Conservation (phyloP, 2,329 filamentous ascomycete genomes). For the Sodiomyces alkalinus region DNA sequence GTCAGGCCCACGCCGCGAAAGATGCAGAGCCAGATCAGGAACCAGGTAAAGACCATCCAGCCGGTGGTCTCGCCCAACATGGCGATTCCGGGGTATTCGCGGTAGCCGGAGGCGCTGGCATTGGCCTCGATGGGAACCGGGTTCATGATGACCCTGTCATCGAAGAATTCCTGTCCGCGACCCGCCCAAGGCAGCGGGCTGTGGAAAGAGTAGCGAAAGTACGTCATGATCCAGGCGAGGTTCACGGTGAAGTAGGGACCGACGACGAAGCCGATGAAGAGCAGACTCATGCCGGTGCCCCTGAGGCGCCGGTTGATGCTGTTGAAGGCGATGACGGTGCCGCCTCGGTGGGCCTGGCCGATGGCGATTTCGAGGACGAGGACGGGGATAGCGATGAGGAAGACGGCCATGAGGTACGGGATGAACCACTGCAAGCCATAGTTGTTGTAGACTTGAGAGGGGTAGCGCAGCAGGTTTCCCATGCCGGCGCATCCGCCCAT, state of each 20-base stretch:
- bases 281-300: constrained; percentile 34
- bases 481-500: constrained; percentile 44
- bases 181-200: constrained; percentile 39
- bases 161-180: constrained; percentile 35
- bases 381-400: constrained; percentile 38
- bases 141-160: constrained; percentile 31
- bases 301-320: constrained; percentile 36
- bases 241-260: constrained; percentile 42
- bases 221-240: constrained; percentile 42
- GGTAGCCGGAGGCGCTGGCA: constrained; percentile 25
- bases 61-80: constrained; percentile 41
- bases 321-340: constrained; percentile 38
- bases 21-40: constrained; percentile 43
- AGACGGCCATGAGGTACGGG: constrained; percentile 38
- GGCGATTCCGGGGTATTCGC: constrained; percentile 26
- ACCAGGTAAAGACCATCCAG: constrained; percentile 42
- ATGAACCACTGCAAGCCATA: constrained; percentile 45
- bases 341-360: constrained; percentile 47
- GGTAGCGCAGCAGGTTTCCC: constrained; percentile 42
- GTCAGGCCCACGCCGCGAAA: constrained; percentile 42
- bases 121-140: constrained; percentile 23
- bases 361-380: constrained; percentile 50
- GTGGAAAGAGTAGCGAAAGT: constrained; percentile 39
- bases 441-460: constrained; percentile 44
- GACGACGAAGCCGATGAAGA: constrained; percentile 39